Evolutionary conservation across 1,284 basidiomycete species (phyloP).

Genomic region (Ganoderma leucocontextum): DNA sequence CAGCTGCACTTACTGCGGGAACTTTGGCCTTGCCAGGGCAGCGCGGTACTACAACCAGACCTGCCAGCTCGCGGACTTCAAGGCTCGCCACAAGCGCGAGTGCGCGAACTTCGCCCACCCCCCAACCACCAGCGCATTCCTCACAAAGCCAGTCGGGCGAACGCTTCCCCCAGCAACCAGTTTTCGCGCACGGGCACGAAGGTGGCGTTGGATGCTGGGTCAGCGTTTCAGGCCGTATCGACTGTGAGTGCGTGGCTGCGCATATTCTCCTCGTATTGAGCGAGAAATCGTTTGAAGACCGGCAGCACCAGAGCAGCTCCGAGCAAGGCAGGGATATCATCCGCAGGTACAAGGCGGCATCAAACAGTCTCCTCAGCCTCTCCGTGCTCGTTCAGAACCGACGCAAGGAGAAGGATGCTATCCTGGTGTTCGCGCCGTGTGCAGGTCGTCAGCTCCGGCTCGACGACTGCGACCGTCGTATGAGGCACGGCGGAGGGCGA

Average conservation of each 20-base stretch:
- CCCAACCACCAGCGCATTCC: constrained; percentile 22
- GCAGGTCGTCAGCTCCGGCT: constrained; percentile 21
- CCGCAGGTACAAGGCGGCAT: constrained; percentile 20
- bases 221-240: constrained; percentile 19
- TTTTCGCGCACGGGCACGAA: constrained; percentile 24
- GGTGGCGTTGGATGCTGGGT: constrained; percentile 28
- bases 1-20: constrained; percentile 21
- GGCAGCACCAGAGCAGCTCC: constrained; percentile 10
- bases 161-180: constrained; percentile 19
- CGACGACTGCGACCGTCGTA: constrained; percentile 5
- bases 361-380: constrained; percentile 18
- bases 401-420: constrained; percentile 20
- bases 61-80: constrained; percentile 28
- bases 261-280: too few relatives aligned
- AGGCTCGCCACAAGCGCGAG: constrained; percentile 27
- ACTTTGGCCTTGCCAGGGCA: constrained; percentile 5
- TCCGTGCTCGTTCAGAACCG: constrained; percentile 28
- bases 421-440: constrained; percentile 20
- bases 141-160: constrained; percentile 15
- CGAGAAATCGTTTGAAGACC: neutral
- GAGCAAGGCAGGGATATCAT: constrained; percentile 12
- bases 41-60: constrained; percentile 26
- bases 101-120: constrained; percentile 27
- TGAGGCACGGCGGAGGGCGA: constrained; percentile 15
- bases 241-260: constrained; percentile 20